Evolutionary conservation across 2,329 filamentous ascomycete species (phyloP).

Genomic region (Stagonosporopsis rhizophila): DNA sequence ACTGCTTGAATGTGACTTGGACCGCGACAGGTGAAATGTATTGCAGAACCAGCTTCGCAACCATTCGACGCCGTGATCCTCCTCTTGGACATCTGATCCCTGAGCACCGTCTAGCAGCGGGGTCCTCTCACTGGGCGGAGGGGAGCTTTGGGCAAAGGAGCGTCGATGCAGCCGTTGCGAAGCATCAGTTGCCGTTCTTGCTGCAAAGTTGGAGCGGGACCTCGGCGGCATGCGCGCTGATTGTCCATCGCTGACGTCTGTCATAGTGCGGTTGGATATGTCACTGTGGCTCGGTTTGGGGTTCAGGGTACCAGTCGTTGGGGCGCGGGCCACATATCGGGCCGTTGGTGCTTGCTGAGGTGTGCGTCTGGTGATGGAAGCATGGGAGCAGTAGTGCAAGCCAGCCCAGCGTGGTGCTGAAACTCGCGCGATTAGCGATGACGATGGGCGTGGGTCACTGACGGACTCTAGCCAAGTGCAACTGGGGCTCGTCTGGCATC

Average conservation of each 20-base stretch:
- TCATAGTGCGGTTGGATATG: constrained; percentile 31
- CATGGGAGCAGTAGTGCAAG: constrained; percentile 2
- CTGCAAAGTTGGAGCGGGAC: constrained; percentile 53
- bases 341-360: constrained; percentile 4
- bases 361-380: constrained; percentile 2
- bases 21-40: constrained; percentile 23
- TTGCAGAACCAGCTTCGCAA: constrained; percentile 37
- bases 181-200: constrained; percentile 55
- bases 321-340: constrained; percentile 18
- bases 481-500: constrained; percentile 10
- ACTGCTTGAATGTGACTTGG: constrained; percentile 15
- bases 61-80: constrained; percentile 29
- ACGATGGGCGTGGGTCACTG: constrained; percentile 21
- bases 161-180: constrained; percentile 54
- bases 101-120: constrained; percentile 33
- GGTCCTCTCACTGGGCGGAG: constrained; percentile 43
- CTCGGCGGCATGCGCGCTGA: constrained; percentile 42
- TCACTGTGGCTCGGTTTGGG: constrained; percentile 14
- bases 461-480: constrained; percentile 14
- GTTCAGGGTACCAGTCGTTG: constrained; percentile 25
- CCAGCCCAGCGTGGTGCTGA: background rate
- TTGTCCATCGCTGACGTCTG: constrained; percentile 28
- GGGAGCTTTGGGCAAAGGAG: constrained; percentile 38
- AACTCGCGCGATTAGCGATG: constrained; percentile 16
- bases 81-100: constrained; percentile 20